phyloP scores from a whole-genome alignment of 1,284 basidiomycete species.

The Mycena citricolor region DNA sequence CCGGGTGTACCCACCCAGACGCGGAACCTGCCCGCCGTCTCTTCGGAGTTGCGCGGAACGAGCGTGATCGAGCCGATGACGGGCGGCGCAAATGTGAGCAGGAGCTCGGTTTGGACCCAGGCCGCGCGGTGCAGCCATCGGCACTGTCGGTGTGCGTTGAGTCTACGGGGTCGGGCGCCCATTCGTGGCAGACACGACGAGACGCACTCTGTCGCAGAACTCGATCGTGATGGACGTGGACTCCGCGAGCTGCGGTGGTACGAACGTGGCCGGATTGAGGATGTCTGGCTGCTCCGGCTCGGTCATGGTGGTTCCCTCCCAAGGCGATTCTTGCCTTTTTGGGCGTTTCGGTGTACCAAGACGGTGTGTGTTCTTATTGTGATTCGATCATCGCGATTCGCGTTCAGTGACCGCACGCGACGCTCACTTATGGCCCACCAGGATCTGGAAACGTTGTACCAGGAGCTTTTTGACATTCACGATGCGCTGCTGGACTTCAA shows the following conservation, averaged over 20 bases:
- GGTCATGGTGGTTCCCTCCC: too few relatives aligned
- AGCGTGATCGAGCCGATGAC: constrained; percentile 65
- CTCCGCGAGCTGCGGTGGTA: constrained; percentile 49
- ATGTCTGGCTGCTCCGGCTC: too few relatives aligned
- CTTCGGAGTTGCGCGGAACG: constrained; percentile 74
- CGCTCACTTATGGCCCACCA: constrained; percentile 7
- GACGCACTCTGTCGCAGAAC: constrained; percentile 81
- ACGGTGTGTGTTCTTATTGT: too few relatives aligned
- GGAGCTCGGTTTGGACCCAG: constrained; percentile 87
- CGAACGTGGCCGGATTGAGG: constrained; percentile 57
- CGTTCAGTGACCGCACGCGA: too few relatives aligned
- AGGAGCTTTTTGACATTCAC: constrained; percentile 32
- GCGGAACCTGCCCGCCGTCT: constrained; percentile 85
- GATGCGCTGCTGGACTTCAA: constrained; percentile 46
- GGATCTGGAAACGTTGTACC: constrained; percentile 12
- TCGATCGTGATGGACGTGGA: constrained; percentile 65
- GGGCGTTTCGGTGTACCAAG: too few relatives aligned
- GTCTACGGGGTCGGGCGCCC: constrained; percentile 1
- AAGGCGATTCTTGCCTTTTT: too few relatives aligned
- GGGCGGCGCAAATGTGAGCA: constrained; percentile 85
- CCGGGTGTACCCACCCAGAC: constrained; percentile 63
- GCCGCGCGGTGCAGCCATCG: constrained; percentile 80
- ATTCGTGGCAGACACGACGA: constrained; percentile 6
- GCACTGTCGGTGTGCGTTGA: constrained; percentile 10
- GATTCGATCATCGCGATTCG: too few relatives aligned